Conservation (phyloP, 371 early-diverging fungal genomes). For the Apophysomyces sp. region DNA sequence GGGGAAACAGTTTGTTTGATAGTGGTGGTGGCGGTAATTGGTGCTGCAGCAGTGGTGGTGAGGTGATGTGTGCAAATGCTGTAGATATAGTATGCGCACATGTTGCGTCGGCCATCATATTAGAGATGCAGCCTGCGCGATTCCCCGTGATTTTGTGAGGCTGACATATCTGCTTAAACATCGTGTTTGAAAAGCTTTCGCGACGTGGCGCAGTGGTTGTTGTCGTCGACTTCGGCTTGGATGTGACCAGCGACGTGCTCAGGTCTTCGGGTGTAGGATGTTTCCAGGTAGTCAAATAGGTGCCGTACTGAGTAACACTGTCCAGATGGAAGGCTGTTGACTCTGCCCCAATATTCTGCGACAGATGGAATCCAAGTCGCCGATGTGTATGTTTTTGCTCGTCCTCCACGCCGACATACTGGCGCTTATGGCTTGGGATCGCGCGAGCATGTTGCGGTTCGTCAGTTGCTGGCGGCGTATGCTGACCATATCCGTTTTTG, state of each 20-base stretch:
- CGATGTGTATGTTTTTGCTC: background rate
- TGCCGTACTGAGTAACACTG: constrained; percentile 11
- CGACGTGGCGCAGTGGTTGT: background rate
- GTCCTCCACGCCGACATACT: background rate
- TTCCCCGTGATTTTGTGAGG: background rate
- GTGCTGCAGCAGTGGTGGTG: background rate
- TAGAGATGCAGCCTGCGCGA: background rate
- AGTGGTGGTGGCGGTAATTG: background rate
- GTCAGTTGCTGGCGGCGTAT: constrained; percentile 6
- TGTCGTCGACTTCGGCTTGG: background rate
- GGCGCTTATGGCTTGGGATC: background rate
- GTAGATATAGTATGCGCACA: background rate
- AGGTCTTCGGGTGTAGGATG: background rate
- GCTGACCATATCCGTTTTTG: background rate
- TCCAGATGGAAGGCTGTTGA: constrained; percentile 6
- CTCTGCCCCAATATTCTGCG: background rate
- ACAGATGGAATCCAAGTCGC: background rate
- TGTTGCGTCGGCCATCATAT: background rate
- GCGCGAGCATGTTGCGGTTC: background rate
- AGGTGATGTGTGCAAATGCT: background rate
- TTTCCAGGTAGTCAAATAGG: constrained; percentile 13
- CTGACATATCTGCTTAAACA: background rate
- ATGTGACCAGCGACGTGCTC: background rate
- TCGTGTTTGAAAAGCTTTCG: background rate
- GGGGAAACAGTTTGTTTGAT: background rate